Percentiles rank a stretch among this genome's conserved stretches.
Evolutionary conservation across 345 rosid genomes (phyloP).

Genomic region (Aethionema arabicum): DNA sequence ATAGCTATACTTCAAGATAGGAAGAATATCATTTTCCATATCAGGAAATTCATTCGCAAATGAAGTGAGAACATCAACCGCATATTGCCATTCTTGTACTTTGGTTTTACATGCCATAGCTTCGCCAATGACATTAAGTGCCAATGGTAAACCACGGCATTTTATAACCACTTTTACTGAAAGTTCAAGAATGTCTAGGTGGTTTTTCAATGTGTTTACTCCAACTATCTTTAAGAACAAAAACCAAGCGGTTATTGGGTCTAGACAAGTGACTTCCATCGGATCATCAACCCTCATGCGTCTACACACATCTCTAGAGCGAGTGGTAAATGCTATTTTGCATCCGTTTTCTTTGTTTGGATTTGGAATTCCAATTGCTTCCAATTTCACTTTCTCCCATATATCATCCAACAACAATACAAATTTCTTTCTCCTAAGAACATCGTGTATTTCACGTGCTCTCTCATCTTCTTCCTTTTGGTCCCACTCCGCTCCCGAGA

Average conservation of each 20-base stretch:
- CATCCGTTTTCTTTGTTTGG: constrained; percentile 7
- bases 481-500: background rate
- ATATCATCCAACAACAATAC: constrained; percentile 25
- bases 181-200: background rate
- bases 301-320: constrained; percentile 20
- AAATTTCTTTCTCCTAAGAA: background rate
- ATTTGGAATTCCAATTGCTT: constrained; percentile 16
- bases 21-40: background rate
- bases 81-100: background rate
- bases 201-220: background rate
- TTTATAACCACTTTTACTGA: background rate
- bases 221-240: constrained; percentile 1
- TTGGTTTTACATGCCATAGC: constrained; percentile 1
- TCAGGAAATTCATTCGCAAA: background rate
- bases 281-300: constrained; percentile 18
- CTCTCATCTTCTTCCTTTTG: background rate
- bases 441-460: background rate
- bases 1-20: constrained; percentile 6
- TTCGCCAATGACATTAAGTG: constrained; percentile 6
- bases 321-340: constrained; percentile 30
- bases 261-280: constrained; percentile 15
- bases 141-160: constrained; percentile 14
- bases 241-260: background rate
- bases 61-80: background rate
- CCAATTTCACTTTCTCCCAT: constrained; percentile 22